Evolutionary conservation across 208 protist species (phyloP), one percentile per base, ranked within the genome.

Genomic region (Polymyxa betae): DNA sequence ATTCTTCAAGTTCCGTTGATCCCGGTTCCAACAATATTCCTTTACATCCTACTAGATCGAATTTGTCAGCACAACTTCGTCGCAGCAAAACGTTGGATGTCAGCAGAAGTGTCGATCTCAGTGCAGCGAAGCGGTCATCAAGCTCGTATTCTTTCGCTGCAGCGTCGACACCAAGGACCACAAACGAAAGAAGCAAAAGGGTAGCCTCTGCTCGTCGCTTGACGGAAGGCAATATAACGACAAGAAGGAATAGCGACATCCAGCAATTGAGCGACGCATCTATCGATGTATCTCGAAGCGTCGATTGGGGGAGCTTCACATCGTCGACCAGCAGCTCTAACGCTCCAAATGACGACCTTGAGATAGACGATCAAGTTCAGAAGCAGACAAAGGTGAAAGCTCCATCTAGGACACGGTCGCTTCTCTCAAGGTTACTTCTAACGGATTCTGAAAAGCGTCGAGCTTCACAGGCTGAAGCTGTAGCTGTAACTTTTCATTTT

Each of bases 81-180:
- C 72, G 72, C n/a, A 5, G 16, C 72, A 16, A 29, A 32, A 16
- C n/a, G 5, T 5, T 82, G 12, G 72, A 82, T 43, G 72, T 82
- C n/a, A 82, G 72, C 72, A 82, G 40, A 43, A 82, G 72, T 43
- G 72, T 82, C 16, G 72, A 82, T n/a, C n/a, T 82, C n/a, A 38
- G 16, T 35, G 5, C 72, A 5, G 49, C 12, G 24, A 60, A 60
- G 49, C 49, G 49, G 24, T 29, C 49, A 5, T 60, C 49, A 29
- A 24, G 49, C 49, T 60, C 49, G 5, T 29, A 60, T 29, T 29
- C 5, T 5, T 24, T 24, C 5, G 49, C 49, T 60, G 12, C 24
- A 60, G 49, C 49, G 5, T 24, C 12, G 49, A 5, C 49, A 60
- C 49, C 5, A 60, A 60, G 49, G 24, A 60, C 12, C 5, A 29